A percentile compares a stretch with the other conserved stretches of the same genome.
These are phyloP conservation scores for Penicillium bialowiezense DNA, from an alignment of 495 filamentous ascomycete genomes.

Conservation along the genomic window DNA sequence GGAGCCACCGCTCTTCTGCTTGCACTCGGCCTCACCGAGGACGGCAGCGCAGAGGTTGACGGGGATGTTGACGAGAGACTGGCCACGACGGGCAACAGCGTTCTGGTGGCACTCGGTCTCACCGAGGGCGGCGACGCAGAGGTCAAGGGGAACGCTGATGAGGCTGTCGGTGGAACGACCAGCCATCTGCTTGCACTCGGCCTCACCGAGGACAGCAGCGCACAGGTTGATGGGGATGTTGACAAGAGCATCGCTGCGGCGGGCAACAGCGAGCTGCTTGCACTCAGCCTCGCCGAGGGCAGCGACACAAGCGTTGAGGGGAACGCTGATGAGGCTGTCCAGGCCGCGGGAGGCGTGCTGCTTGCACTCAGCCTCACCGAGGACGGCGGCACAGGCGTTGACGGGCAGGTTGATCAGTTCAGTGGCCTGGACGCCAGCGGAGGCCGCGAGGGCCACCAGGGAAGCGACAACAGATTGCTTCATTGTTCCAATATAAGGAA, in stretches of 20 bases:
- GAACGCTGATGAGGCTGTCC: not conserved
- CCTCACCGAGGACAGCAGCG: not conserved
- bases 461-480: slow-evolving; percentile 30
- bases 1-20: slow-evolving; percentile 3
- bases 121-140: not conserved
- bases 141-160: not conserved
- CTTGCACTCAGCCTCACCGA: slow-evolving; percentile 27
- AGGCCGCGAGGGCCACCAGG: slow-evolving; percentile 24
- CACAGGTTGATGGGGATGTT: not conserved
- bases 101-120: not conserved
- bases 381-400: slow-evolving; percentile 23
- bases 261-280: not conserved
- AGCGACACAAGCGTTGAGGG: not conserved
- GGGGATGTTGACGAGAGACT: slow-evolving; percentile 11
- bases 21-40: slow-evolving; percentile 11
- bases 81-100: not conserved
- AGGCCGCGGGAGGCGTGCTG: slow-evolving; percentile 6
- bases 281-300: not conserved
- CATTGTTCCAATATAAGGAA: slow-evolving; percentile 17
- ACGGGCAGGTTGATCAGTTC: slow-evolving; percentile 27
- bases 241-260: not conserved
- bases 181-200: not conserved
- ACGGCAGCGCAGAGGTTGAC: slow-evolving; percentile 8
- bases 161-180: not conserved
- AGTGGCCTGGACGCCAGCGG: slow-evolving; percentile 16